Percentiles rank a stretch among this genome's conserved stretches.
Evolutionary conservation across 768 basidiomycete genomes (phyloP).

Genomic region (Pisolithus sp.): DNA sequence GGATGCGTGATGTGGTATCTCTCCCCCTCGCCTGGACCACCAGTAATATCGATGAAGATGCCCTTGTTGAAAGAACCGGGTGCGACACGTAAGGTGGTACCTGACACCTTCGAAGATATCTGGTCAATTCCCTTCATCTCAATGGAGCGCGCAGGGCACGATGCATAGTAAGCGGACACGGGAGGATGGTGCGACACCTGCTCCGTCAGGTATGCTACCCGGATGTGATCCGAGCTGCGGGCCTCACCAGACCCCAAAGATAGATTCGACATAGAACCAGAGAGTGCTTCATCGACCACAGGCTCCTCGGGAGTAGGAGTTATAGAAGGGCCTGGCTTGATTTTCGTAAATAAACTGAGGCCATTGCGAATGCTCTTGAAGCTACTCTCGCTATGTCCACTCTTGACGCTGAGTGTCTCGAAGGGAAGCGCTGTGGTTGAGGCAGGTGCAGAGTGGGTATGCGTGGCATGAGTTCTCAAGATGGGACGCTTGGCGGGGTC

Average conservation of each 20-base stretch:
- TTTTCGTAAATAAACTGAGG: slow-evolving; percentile 50
- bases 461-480: slow-evolving; percentile 35
- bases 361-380: slow-evolving; percentile 56
- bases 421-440: slow-evolving; percentile 16
- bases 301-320: slow-evolving; percentile 43
- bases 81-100: slow-evolving; percentile 74
- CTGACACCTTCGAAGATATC: slow-evolving; percentile 87
- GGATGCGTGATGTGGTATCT: slow-evolving; percentile 88
- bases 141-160: slow-evolving; percentile 66
- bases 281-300: slow-evolving; percentile 32
- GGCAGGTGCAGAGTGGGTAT: slow-evolving; percentile 20
- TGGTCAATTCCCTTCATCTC: slow-evolving; percentile 84
- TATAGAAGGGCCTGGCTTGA: slow-evolving; percentile 28
- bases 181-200: slow-evolving; percentile 98
- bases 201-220: slow-evolving; percentile 81
- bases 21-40: slow-evolving; percentile 72
- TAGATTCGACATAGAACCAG: slow-evolving; percentile 56
- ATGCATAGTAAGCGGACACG: slow-evolving; percentile 76
- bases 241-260: slow-evolving; percentile 39
- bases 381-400: slow-evolving; percentile 44
- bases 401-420: slow-evolving; percentile 51
- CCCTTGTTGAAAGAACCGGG: slow-evolving; percentile 88
- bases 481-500: slow-evolving; percentile 43
- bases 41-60: slow-evolving; percentile 73
- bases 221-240: slow-evolving; percentile 39